Conservation (phyloP, 495 filamentous ascomycete genomes). For the Apiosordaria backusii region DNA sequence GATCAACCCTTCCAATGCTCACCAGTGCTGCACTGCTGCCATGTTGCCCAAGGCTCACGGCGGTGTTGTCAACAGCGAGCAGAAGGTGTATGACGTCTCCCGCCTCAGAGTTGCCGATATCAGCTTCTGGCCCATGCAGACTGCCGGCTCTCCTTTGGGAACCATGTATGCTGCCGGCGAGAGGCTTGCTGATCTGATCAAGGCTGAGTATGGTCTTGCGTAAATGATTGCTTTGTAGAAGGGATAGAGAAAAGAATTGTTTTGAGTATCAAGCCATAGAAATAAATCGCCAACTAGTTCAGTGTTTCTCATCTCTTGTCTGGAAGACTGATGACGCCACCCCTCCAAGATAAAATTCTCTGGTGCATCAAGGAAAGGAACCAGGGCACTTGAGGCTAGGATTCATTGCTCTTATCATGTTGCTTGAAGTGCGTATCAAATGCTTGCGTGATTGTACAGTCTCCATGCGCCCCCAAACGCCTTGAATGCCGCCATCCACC, state of each 20-base stretch:
- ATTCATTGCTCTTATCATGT: background rate
- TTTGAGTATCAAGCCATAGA: background rate
- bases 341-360: background rate
- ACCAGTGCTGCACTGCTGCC: slow-evolving; percentile 43
- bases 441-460: slow-evolving; percentile 19
- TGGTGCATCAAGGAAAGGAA: background rate
- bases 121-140: slow-evolving; percentile 40
- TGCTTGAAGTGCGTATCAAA: slow-evolving; percentile 1
- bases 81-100: slow-evolving; percentile 49
- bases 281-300: background rate
- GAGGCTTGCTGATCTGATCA: slow-evolving; percentile 36
- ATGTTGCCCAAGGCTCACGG: slow-evolving; percentile 41
- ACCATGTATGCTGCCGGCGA: slow-evolving; percentile 54
- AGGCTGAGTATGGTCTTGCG: slow-evolving; percentile 26
- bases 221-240: background rate
- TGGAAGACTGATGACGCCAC: background rate
- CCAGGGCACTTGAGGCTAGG: background rate
- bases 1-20: slow-evolving; percentile 32
- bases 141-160: slow-evolving; percentile 42
- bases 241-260: background rate
- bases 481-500: slow-evolving; percentile 2
- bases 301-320: background rate
- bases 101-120: slow-evolving; percentile 40
- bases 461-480: slow-evolving; percentile 18
- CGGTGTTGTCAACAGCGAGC: slow-evolving; percentile 47